phyloP scores from a whole-genome alignment of 73 alveolate genomes.

The Paraurostyla sp. region DNA sequence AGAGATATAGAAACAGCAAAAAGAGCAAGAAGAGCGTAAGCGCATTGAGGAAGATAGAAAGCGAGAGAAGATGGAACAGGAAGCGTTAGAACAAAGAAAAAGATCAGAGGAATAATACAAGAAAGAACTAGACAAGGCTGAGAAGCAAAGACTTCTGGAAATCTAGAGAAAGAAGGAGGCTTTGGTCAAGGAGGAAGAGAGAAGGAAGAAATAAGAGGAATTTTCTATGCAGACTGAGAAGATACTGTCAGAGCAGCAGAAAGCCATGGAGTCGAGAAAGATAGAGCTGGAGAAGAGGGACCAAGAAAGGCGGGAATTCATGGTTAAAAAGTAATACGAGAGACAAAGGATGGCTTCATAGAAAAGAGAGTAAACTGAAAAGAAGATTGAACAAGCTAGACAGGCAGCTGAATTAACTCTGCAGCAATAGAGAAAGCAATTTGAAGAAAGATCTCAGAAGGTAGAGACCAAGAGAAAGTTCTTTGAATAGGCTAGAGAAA shows the following conservation, averaged over 20 bases:
- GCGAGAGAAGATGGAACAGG: conserved; percentile 34
- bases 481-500: conserved; percentile 50
- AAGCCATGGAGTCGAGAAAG: conserved; percentile 39
- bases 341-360: conserved; percentile 1
- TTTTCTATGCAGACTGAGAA: conserved; percentile 42
- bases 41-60: conserved; percentile 63
- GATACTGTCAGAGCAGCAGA: conserved; percentile 53
- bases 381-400: conserved; percentile 42
- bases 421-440: neutral
- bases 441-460: conserved; percentile 15
- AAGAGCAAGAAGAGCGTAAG: conserved; percentile 65
- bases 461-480: conserved; percentile 13
- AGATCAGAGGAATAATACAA: conserved; percentile 50
- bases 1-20: conserved; percentile 32
- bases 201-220: conserved; percentile 54
- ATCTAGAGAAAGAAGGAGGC: neutral
- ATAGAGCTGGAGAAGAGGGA: conserved; percentile 58
- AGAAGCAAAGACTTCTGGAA: conserved; percentile 55
- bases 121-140: conserved; percentile 68
- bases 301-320: conserved; percentile 34
- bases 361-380: conserved; percentile 42
- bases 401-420: conserved; percentile 39
- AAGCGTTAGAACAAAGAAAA: conserved; percentile 45
- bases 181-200: conserved; percentile 62
- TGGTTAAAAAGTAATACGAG: conserved; percentile 36